phyloP scores from a whole-genome alignment of 768 basidiomycete species.

The Pisolithus marmoratus region DNA sequence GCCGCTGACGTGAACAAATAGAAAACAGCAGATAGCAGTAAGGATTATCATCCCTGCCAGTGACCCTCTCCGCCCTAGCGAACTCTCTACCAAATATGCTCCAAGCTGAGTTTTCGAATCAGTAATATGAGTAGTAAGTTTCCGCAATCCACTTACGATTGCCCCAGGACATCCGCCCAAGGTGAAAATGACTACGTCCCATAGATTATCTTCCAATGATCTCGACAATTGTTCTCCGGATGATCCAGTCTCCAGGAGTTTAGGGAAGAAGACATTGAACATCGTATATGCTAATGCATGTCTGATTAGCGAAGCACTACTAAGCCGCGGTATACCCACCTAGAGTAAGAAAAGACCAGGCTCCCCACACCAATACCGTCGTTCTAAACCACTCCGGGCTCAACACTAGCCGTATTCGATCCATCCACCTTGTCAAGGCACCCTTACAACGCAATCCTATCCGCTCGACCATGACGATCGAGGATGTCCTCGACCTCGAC shows the following conservation, averaged over 20 bases:
- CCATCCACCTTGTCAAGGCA: slow-evolving; percentile 49
- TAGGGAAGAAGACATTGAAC: slow-evolving; percentile 91
- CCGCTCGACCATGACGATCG: slow-evolving; percentile 32
- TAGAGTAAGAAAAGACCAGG: slow-evolving; percentile 73
- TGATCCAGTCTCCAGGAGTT: slow-evolving; percentile 59
- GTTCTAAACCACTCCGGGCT: slow-evolving; percentile 70
- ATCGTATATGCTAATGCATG: slow-evolving; percentile 69
- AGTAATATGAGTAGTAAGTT: not conserved
- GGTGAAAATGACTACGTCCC: slow-evolving; percentile 86
- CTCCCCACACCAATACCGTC: slow-evolving; percentile 72
- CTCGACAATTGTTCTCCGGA: slow-evolving; percentile 28
- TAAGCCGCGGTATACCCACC: slow-evolving; percentile 39
- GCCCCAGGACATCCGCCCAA: slow-evolving; percentile 82
- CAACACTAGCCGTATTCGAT: slow-evolving; percentile 64
- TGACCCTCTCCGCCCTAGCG: slow-evolving; percentile 66
- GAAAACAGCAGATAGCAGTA: slow-evolving; percentile 68
- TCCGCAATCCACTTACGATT: slow-evolving; percentile 44
- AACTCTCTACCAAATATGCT: slow-evolving; percentile 72
- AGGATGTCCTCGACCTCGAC: slow-evolving; percentile 29
- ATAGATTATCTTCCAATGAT: slow-evolving; percentile 57
- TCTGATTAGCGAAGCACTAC: not conserved
- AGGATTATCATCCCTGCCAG: slow-evolving; percentile 70
- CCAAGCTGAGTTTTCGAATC: slow-evolving; percentile 51
- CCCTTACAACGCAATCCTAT: slow-evolving; percentile 37
- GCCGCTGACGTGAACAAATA: slow-evolving; percentile 57